Conservation (phyloP, 306 rosid genomes). For the Medicago arabica region DNA sequence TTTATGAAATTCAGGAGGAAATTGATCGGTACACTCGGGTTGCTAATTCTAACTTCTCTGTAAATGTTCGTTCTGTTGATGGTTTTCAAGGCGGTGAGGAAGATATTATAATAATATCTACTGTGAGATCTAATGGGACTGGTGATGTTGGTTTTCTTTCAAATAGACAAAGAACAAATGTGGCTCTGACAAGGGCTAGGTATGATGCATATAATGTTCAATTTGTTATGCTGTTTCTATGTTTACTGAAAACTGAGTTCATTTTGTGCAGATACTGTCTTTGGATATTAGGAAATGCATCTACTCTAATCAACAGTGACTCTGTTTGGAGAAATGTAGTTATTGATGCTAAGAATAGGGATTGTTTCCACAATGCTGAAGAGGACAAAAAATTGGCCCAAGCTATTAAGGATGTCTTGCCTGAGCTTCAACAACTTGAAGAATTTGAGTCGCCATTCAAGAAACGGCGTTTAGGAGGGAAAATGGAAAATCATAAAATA, state of each 20-base stretch:
- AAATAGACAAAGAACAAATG: constrained; percentile 55
- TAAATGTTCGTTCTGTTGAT: constrained; percentile 59
- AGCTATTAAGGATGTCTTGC: constrained; percentile 38
- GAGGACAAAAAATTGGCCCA: constrained; percentile 36
- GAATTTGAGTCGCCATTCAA: too few species aligned
- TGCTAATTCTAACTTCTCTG: constrained; percentile 34
- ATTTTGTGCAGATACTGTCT: constrained; percentile 48
- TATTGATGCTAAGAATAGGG: constrained; percentile 49
- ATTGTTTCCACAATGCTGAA: constrained; percentile 40
- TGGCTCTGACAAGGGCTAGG: constrained; percentile 68
- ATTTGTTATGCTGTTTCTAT: neutral
- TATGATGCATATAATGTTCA: constrained; percentile 11
- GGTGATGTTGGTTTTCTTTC: constrained; percentile 60
- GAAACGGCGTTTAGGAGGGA: too few species aligned
- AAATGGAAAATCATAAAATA: too few species aligned
- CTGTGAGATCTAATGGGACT: constrained; percentile 47
- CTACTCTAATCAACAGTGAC: constrained; percentile 42
- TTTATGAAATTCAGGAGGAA: constrained; percentile 51
- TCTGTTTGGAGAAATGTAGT: constrained; percentile 49
- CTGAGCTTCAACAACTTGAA: constrained; percentile 37
- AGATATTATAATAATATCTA: constrained; percentile 52
- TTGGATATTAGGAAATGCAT: constrained; percentile 57
- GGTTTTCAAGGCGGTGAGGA: constrained; percentile 76
- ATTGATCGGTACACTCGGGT: constrained; percentile 25
- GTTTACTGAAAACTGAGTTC: neutral